Conservation (phyloP, 768 basidiomycete species). For the Chalciporus sphaerocephalus region DNA sequence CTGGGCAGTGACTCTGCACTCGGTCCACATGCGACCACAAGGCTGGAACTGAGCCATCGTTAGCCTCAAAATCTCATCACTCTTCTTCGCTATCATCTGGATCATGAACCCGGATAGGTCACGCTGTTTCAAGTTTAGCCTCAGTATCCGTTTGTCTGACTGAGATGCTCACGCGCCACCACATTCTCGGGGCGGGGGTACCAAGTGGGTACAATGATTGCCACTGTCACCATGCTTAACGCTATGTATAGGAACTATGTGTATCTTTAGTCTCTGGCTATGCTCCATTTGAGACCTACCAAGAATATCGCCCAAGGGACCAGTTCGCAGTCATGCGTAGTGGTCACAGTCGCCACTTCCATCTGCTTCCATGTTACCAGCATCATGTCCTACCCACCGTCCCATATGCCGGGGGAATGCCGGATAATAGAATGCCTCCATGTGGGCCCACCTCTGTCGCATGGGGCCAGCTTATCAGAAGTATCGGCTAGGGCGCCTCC, state of each 20-base stretch:
- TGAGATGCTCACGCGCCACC: neutral
- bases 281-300: no score
- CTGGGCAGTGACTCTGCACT: no score
- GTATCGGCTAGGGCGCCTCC: neutral
- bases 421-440: neutral
- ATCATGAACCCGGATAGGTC: neutral
- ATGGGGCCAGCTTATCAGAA: neutral
- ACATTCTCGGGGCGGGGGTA: neutral
- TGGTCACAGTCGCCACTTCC: neutral
- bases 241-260: no score
- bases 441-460: conserved; percentile 1
- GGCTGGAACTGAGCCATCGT: no score
- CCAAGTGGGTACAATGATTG: neutral
- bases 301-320: neutral
- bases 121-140: neutral
- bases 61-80: neutral
- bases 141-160: neutral
- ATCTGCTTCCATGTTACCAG: neutral
- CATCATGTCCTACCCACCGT: neutral
- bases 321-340: neutral
- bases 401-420: neutral
- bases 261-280: no score
- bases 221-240: neutral
- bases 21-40: no score
- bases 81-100: neutral